Percentiles rank a stretch among this genome's conserved stretches.
phyloP scores from a whole-genome alignment of 83 land plant genomes.

The Diphasiastrum complanatum region DNA sequence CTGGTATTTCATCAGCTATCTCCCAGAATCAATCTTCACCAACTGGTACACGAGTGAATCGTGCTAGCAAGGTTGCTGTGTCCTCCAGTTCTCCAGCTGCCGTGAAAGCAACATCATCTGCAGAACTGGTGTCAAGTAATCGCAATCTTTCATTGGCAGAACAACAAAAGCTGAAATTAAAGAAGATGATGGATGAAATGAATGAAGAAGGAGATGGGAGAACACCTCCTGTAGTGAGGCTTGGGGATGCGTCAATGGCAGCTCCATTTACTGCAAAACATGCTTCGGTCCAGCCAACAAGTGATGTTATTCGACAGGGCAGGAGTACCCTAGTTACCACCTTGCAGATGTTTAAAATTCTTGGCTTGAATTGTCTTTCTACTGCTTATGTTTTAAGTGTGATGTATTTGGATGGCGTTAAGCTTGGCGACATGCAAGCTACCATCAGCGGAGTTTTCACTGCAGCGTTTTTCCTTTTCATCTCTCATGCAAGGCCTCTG shows the following conservation, averaged over 20 bases:
- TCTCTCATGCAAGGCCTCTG: constrained; percentile 90
- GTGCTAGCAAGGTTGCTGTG: too few relatives aligned
- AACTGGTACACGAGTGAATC: too few relatives aligned
- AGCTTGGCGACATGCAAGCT: constrained; percentile 95
- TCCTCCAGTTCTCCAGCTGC: too few relatives aligned
- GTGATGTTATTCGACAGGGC: constrained; percentile 93
- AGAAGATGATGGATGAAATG: constrained; percentile 84
- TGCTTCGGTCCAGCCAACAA: constrained; percentile 83
- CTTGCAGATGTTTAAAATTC: constrained; percentile 96
- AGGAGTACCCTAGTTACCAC: constrained; percentile 96
- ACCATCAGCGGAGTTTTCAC: constrained; percentile 94
- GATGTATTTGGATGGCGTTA: constrained; percentile 97
- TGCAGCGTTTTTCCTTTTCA: constrained; percentile 94
- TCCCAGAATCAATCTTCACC: too few relatives aligned
- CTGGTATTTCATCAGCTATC: too few relatives aligned
- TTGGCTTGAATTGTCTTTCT: constrained; percentile 93
- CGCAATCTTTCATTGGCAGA: constrained; percentile 69
- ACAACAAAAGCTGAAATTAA: constrained; percentile 56
- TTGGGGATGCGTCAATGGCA: constrained; percentile 99
- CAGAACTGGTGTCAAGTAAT: constrained; percentile 21
- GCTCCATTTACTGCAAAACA: constrained; percentile 99
- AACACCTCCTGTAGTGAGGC: constrained; percentile 68
- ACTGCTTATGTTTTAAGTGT: constrained; percentile 98
- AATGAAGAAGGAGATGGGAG: constrained; percentile 83
- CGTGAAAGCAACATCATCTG: constrained; percentile 19